Conservation (phyloP, 768 basidiomycete genomes). For the Sistotremastrum niveocremeum region DNA sequence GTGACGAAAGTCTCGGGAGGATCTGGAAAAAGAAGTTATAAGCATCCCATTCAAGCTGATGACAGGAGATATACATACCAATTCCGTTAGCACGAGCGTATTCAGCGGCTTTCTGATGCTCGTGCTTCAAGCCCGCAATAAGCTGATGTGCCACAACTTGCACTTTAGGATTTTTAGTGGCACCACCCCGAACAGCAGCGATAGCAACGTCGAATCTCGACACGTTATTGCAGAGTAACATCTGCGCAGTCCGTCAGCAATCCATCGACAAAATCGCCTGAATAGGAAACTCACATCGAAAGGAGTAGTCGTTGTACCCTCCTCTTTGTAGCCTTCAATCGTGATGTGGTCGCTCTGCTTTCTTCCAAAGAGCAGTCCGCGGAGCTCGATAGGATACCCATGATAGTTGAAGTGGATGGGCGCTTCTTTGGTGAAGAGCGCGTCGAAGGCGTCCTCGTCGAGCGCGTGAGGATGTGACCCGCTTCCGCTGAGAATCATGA, state of each 20-base stretch:
- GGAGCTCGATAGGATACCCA: conserved; percentile 62
- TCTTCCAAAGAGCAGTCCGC: conserved; percentile 50
- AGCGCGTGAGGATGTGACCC: conserved; percentile 71
- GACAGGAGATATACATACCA: conserved; percentile 22
- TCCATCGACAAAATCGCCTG: background rate
- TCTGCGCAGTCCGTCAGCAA: conserved; percentile 23
- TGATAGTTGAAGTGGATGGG: conserved; percentile 76
- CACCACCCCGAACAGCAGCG: conserved; percentile 44
- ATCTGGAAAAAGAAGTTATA: too few species aligned
- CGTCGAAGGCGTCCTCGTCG: conserved; percentile 42
- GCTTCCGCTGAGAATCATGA: conserved; percentile 64
- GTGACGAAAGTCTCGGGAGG: too few species aligned
- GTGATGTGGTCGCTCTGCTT: conserved; percentile 33
- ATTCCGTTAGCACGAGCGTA: conserved; percentile 47
- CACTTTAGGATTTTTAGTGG: conserved; percentile 36
- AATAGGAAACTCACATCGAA: conserved; percentile 40
- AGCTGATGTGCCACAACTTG: conserved; percentile 44
- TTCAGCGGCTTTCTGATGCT: conserved; percentile 44
- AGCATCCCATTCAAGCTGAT: too few species aligned
- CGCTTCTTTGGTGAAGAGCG: conserved; percentile 59
- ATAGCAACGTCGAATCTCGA: conserved; percentile 56
- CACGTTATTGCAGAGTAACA: conserved; percentile 62
- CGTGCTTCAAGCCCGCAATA: conserved; percentile 44
- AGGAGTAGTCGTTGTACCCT: conserved; percentile 74
- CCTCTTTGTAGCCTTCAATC: conserved; percentile 54